These are phyloP conservation scores for Ogataea hybrid DNA, from an alignment of 1,139 yeast species.

Conservation along the genomic window DNA sequence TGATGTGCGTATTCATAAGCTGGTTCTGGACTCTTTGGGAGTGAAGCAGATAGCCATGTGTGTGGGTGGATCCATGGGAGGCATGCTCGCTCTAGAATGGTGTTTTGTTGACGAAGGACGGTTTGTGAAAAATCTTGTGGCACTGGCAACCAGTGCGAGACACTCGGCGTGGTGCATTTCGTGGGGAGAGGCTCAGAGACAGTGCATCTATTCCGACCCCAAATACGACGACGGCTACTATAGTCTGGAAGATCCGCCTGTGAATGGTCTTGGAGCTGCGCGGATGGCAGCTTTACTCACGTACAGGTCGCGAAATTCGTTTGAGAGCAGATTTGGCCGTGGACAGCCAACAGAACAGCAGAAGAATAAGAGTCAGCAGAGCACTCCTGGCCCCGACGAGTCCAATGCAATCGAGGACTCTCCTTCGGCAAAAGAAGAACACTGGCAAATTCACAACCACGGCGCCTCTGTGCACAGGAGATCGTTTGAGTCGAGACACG, in stretches of 20 bases:
- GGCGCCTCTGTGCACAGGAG: constrained; percentile 36
- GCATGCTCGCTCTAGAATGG: constrained; percentile 95
- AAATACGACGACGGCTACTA: constrained; percentile 89
- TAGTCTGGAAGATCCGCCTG: constrained; percentile 72
- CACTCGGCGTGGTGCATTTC: constrained; percentile 99
- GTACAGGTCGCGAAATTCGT: constrained; percentile 87
- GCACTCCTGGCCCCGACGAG: constrained; percentile 7
- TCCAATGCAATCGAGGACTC: constrained; percentile 11
- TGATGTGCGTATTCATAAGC: constrained; percentile 77
- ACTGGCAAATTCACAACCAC: constrained; percentile 66
- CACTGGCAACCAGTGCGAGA: constrained; percentile 90
- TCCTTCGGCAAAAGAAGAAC: constrained; percentile 41
- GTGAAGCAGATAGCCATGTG: constrained; percentile 78
- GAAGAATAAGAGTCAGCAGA: constrained; percentile 20
- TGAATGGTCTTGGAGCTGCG: constrained; percentile 88
- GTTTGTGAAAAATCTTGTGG: constrained; percentile 71
- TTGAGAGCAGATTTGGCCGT: constrained; percentile 88
- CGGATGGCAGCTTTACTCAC: constrained; percentile 95
- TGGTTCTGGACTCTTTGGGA: constrained; percentile 66
- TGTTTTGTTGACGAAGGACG: constrained; percentile 55
- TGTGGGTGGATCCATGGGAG: constrained; percentile 99
- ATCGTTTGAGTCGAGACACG: constrained; percentile 24
- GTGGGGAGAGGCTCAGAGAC: constrained; percentile 98
- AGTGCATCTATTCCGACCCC: constrained; percentile 92
- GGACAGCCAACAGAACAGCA: constrained; percentile 41